These are phyloP conservation scores for Nitzschia sp. DNA, from an alignment of 108 stramenopile genomes.

Conservation along the genomic window DNA sequence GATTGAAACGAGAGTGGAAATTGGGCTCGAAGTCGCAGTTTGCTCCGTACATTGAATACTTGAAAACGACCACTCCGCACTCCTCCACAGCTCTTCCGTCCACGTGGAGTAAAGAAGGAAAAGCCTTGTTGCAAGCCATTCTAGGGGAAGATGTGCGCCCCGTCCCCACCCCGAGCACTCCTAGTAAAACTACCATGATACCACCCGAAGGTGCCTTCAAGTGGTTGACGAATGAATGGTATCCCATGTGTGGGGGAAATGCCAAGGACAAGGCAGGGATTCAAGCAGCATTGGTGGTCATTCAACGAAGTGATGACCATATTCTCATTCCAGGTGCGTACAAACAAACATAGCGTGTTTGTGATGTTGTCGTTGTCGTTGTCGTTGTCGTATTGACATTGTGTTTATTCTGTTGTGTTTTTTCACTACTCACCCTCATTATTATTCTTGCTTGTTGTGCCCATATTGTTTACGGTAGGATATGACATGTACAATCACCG, in stretches of 20 bases:
- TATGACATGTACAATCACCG: slow-evolving; percentile 64
- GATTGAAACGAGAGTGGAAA: slow-evolving; percentile 13
- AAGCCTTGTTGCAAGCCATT: slow-evolving; percentile 30
- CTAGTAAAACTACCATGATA: neutral
- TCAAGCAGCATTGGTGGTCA: slow-evolving; percentile 47
- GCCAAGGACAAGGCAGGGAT: slow-evolving; percentile 20
- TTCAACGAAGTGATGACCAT: slow-evolving; percentile 43
- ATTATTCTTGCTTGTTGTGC: too few species aligned
- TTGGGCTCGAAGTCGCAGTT: slow-evolving; percentile 30
- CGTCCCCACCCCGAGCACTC: neutral
- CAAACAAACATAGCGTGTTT: neutral
- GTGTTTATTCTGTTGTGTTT: too few species aligned
- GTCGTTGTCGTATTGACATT: neutral
- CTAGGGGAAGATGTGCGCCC: neutral
- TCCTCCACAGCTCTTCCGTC: slow-evolving; percentile 25
- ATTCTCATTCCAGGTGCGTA: slow-evolving; percentile 42
- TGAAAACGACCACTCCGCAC: slow-evolving; percentile 22
- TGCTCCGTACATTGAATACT: slow-evolving; percentile 69
- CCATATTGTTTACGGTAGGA: neutral
- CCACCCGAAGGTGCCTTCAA: slow-evolving; percentile 14
- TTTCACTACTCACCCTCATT: too few species aligned
- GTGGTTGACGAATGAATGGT: slow-evolving; percentile 31
- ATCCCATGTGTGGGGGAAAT: slow-evolving; percentile 28
- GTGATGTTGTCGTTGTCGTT: too few species aligned
- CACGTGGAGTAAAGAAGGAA: slow-evolving; percentile 50